These are phyloP conservation scores for Eimeria praecox DNA, from an alignment of 169 alveolate genomes.

Conservation along the genomic window DNA sequence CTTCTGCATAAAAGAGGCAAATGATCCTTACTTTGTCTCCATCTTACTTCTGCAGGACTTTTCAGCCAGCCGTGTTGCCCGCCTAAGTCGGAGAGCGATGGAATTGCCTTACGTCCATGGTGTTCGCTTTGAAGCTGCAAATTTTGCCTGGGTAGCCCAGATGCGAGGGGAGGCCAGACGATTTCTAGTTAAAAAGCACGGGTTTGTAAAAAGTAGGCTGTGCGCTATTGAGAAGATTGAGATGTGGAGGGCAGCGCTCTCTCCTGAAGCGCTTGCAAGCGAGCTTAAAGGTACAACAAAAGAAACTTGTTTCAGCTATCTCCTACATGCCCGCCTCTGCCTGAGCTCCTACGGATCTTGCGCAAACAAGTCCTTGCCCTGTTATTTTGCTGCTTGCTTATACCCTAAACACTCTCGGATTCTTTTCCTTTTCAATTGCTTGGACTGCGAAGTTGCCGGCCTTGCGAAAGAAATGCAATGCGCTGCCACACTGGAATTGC, in stretches of 20 bases:
- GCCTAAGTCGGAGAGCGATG: slow-evolving; percentile 78
- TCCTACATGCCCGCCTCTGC: neutral
- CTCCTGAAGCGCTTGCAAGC: slow-evolving; percentile 69
- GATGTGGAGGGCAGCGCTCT: slow-evolving; percentile 63
- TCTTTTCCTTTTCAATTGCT: no score
- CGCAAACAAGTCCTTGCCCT: neutral
- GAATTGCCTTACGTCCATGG: slow-evolving; percentile 83
- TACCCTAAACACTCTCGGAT: neutral
- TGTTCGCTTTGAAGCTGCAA: slow-evolving; percentile 80
- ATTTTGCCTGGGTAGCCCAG: slow-evolving; percentile 79
- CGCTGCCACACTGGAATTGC: neutral
- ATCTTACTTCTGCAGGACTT: slow-evolving; percentile 27
- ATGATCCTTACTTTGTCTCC: neutral
- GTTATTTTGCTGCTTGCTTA: neutral
- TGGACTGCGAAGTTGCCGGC: no score
- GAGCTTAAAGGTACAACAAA: slow-evolving; percentile 57
- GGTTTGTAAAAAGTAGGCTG: slow-evolving; percentile 75
- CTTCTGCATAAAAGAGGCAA: neutral
- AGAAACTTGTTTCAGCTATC: neutral
- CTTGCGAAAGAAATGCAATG: neutral
- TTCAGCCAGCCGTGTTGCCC: slow-evolving; percentile 78
- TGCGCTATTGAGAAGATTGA: slow-evolving; percentile 78
- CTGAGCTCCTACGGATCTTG: neutral
- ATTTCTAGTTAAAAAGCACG: slow-evolving; percentile 79
- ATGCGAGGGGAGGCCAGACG: slow-evolving; percentile 75